Evolutionary conservation across 495 filamentous ascomycete species (phyloP), one percentile per base, ranked within the genome.

Genomic region (Lepraria neglecta): DNA sequence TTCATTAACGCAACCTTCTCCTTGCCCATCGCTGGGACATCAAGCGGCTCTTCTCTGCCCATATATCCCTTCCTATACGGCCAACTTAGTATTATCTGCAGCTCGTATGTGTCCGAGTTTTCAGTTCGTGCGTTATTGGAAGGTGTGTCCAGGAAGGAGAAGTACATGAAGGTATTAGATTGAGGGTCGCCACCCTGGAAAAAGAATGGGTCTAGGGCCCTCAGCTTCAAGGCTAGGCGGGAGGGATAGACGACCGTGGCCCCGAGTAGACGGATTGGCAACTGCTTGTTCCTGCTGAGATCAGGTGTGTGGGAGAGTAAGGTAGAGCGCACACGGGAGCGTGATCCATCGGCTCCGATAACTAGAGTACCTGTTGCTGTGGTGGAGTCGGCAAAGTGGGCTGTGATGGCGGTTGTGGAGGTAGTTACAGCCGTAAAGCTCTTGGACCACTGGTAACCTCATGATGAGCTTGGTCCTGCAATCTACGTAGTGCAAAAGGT

Each of bases 101-200:
- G 77, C 48, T 72, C 70, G 42, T 76, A 77, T 27, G 60, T 68
- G 50, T 76, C 71, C 51, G 69, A 69, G 51, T 71, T 71, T 9
- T 72, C 71, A 17, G 61, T 67, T 15, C 40, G 47, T 6, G 69
- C 60, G 19, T 77, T 80, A 48, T 75, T 79, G 57, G 66, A 68
- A 0, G 80, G 79, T 0, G 77, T 82, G 52, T 79, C 73, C n/a
- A 82, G 68, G 38, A 78, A 75, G 21, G 78, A 79, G 63, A 81
- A 84, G 68, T 77, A 86, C 0, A 85, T 60, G 67, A 80, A 87
- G 5, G 78, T 74, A 30, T 80, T 72, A 12, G 83, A 79, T 14
- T 74, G 70, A 0, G 84, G 82, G 55, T 85, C 76, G 4, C 77
- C 75, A 1, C 83, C 82, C 53, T 86, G 82, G 50, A 87, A 81